Base-by-base conservation (phyloP, 257 asterid species). In the Solanum paucissectum region DNA sequence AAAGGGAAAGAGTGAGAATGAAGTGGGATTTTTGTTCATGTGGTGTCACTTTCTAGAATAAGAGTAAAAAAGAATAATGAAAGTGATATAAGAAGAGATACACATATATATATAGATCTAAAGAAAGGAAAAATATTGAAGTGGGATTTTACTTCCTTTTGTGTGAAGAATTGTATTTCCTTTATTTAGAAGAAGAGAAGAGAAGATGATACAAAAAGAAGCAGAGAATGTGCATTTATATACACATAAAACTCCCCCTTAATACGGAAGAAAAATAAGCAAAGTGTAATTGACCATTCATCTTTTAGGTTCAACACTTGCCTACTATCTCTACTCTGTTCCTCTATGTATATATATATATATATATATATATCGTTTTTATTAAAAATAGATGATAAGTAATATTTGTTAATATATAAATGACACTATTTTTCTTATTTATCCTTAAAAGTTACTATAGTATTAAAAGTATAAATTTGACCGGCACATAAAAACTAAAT, bases 21-120 rank as follows among this genome's bases (percentile, higher is more conserved):
- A 33, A 72, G 7, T 33, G 44, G 76, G 76, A 69, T 68, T 69
- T 68, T 29, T 21, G 11, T 29, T 69, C 11, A 14, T 69, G 9
- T 69, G 5, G 21, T 29, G 38, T 71, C 77, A 71, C 40, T 71
- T 32, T 71, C 23, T 29, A 64, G 0, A 62, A 62, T 62, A n/a
- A 62, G 32, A 62, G 32, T n/a, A 1, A 27, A 46, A 29, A 6
- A 3, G 1, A 29, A 29, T 13, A 32, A 3, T 69, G 76, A 69
- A 69, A 69, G 76, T 32, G 23, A 69, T 69, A 69, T 38, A 38
- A 38, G 42, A 38, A 38, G 10, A 38, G 8, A 40, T 40, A 9
- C 7, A 2, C 5, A n/a, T 11, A 25, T 87, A 90, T 91, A 86
- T 27, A 76, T 86, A 89, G 88, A 91, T 91, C 93, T 88, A 85